Conservation (phyloP, 352 stramenopile species). For the Pythium scleroteichum region DNA sequence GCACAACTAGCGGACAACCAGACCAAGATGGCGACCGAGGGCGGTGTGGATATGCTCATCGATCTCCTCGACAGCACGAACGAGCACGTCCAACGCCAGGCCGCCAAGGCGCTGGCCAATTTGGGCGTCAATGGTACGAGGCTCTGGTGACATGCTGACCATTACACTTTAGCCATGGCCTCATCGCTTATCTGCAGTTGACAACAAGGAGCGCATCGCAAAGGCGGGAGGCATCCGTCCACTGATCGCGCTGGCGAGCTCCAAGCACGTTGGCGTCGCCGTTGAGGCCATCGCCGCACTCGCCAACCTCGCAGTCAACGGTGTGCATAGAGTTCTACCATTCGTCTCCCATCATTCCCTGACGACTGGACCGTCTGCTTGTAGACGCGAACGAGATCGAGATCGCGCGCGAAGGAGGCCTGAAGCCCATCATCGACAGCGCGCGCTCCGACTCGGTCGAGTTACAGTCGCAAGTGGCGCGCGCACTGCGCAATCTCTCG, state of each 20-base stretch:
- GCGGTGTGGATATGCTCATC: conserved; percentile 94
- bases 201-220: conserved; percentile 94
- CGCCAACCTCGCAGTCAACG: conserved; percentile 94
- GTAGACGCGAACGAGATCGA: conserved; percentile 91
- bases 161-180: neutral
- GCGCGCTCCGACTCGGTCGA: conserved; percentile 79
- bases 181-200: conserved; percentile 37
- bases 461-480: conserved; percentile 85
- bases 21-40: conserved; percentile 91
- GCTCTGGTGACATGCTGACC: neutral
- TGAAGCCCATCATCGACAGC: conserved; percentile 90
- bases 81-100: conserved; percentile 91
- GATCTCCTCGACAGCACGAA: conserved; percentile 82
- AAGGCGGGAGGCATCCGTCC: conserved; percentile 89
- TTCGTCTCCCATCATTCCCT: neutral
- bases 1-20: conserved; percentile 90
- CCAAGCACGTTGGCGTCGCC: conserved; percentile 80
- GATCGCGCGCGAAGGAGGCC: conserved; percentile 86
- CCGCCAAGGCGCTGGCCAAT: conserved; percentile 93
- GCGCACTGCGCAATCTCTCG: conserved; percentile 92
- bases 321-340: conserved; percentile 28
- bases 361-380: neutral
- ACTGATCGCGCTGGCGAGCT: conserved; percentile 79
- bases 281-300: conserved; percentile 93
- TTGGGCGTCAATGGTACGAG: conserved; percentile 87